Evolutionary conservation across 2,329 filamentous ascomycete species (phyloP), one percentile per base, ranked within the genome.

Genomic region (Penicillium janthinellum): DNA sequence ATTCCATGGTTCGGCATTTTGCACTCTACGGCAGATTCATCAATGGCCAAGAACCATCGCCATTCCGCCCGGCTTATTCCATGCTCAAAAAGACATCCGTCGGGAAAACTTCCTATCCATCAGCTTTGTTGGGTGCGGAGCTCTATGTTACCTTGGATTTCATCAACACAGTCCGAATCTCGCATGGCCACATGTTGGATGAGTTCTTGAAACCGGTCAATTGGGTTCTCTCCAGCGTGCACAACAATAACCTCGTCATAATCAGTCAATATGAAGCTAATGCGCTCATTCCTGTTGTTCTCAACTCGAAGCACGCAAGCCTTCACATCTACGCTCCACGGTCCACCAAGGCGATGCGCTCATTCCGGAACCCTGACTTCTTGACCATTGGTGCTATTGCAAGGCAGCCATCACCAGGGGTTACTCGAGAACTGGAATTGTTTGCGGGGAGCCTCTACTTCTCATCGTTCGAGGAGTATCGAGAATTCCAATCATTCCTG

Each of bases 201-300:
- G 65, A 70, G 0, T 88, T 28, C 45, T 22, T 25, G 25, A 17
- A 85, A 0, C 78, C 81, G 0, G 83, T 86, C 0, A 79, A 85
- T 14, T 88, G 83, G 82, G 60, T 88, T 3, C 61, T 86, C 2
- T 80, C 77, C 10, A 50, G 20, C 25, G 2, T 12, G 8, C 38
- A 34, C 15, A 28, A 14, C 25, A 22, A 25, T 28, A 1, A 28
- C 12, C 67, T 86, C n/a, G 60, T 89, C 0, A 72, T 90, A 22
- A 78, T 90, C 66, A 89, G 86, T 63, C 84, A 85, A 0, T 83
- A 73, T 31, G 89, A 91, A 64, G 88, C 84, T 0, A 78, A 90
- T 3, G 14, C 72, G 1, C 71, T 90, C 0, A 62, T 85, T 0
- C 64, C 75, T 0, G 5, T 41, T 0, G 80, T 89, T 2, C 55